A percentile compares a stretch with the other conserved stretches of the same genome.
Conservation (phyloP, 1,139 yeast genomes). For the Petasospora rhodanensis region DNA sequence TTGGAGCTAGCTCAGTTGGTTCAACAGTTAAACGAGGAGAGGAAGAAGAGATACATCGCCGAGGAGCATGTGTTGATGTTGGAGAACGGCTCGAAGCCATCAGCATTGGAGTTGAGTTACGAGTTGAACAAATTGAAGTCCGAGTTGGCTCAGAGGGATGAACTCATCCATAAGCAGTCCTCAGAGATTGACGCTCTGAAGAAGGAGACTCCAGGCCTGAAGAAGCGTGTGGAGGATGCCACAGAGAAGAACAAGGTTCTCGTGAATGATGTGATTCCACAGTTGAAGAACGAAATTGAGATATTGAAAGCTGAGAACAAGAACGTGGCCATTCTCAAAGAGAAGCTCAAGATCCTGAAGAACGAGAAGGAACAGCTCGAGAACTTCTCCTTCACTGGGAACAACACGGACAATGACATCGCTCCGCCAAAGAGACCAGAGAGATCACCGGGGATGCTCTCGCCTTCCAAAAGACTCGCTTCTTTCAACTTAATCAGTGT, state of each 20-base stretch:
- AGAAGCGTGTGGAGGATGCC: constrained; percentile 38
- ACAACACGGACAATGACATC: background rate
- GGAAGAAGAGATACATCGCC: constrained; percentile 59
- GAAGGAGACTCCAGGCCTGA: constrained; percentile 28
- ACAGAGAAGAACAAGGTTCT: constrained; percentile 41
- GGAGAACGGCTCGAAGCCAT: constrained; percentile 51
- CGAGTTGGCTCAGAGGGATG: constrained; percentile 45
- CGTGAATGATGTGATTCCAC: constrained; percentile 39
- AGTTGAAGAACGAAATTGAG: constrained; percentile 35
- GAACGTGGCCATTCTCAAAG: constrained; percentile 18
- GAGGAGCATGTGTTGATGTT: constrained; percentile 61
- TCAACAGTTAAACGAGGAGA: constrained; percentile 56
- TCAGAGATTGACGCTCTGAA: constrained; percentile 25
- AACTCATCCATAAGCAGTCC: constrained; percentile 35
- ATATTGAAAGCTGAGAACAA: constrained; percentile 23
- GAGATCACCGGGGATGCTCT: too few species aligned
- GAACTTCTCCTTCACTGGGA: constrained; percentile 3
- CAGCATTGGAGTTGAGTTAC: constrained; percentile 51
- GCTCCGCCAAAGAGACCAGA: constrained; percentile 1
- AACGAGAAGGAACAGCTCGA: constrained; percentile 26
- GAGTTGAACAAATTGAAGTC: constrained; percentile 51
- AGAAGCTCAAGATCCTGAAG: constrained; percentile 25
- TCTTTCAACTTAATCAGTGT: constrained; percentile 16
- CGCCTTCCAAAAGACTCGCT: constrained; percentile 10
- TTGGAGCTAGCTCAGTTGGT: constrained; percentile 47